Evolutionary conservation across 176 grass and related monocot species (phyloP), one percentile per base, ranked within the genome.

Genomic region (Typha latifolia): DNA sequence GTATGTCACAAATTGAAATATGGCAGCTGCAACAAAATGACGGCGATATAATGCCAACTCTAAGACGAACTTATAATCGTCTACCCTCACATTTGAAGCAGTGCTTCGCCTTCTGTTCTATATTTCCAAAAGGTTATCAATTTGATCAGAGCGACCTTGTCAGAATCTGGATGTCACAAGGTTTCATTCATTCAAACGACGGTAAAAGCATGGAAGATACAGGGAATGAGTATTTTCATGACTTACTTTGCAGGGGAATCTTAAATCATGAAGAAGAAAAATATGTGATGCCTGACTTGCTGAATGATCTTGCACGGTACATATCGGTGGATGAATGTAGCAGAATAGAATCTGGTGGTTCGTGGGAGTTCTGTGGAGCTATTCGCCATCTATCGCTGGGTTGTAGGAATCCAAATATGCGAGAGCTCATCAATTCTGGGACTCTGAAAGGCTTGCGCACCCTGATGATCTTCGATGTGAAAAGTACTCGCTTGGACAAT

Each of bases 81-180:
- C 72, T 93, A 23, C 76, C 90, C 47, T 49, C 82, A 57, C 62
- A 93, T 63, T 79, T 93, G 3, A 88, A 93, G 73, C 85, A 85
- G 61, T 93, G 90, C 19, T 93, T 93, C 78, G 82, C 85, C 21
- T 93, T 88, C 49, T 93, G 90, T 83, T 85, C 90, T 52, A 72
- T 93, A 21, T 93, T 85, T 68, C 85, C 77, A 20, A 93, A 85
- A 67, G 85, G 88, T 74, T 85, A 88, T 78, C 31, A 72, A n/a
- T 88, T 93, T 66, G 84, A 63, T 64, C 82, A 43, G 59, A 78
- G 80, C 15, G 84, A 79, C n/a, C 52, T 93, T 26, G 70, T 88
- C 51, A 78, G 81, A 18, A 72, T 88, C 51, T 93, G 90, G 90
- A 50, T 93, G 53, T 85, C 79, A 64, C 78, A 74, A 15, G 82